phyloP scores from a whole-genome alignment of 768 basidiomycete genomes.

The Tylopilus intermedius region DNA sequence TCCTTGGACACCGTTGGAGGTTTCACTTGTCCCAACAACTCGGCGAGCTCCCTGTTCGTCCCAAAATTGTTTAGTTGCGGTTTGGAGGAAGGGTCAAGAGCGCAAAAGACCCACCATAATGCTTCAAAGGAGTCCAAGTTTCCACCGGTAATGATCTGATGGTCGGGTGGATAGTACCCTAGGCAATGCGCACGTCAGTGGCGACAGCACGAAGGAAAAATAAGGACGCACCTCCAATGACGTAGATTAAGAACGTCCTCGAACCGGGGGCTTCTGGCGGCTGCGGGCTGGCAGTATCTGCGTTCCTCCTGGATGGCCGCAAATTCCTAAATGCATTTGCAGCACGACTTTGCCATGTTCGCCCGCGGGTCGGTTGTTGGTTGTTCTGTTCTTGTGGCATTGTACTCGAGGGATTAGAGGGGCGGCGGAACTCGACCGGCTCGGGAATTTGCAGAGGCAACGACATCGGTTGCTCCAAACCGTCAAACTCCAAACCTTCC shows the following conservation, averaged over 20 bases:
- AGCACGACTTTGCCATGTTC: slow-evolving; percentile 58
- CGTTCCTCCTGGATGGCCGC: slow-evolving; percentile 34
- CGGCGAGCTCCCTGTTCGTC: slow-evolving; percentile 65
- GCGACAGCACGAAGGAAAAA: neutral
- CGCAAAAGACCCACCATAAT: slow-evolving; percentile 48
- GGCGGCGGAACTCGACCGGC: slow-evolving; percentile 19
- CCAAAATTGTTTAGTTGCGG: neutral
- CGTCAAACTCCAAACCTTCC: slow-evolving; percentile 26
- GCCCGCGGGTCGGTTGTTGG: slow-evolving; percentile 28
- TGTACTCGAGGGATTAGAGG: slow-evolving; percentile 9
- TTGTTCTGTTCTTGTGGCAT: slow-evolving; percentile 13
- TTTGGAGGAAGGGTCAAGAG: neutral
- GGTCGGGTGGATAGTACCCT: slow-evolving; percentile 92
- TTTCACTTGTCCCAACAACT: slow-evolving; percentile 76
- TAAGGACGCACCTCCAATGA: slow-evolving; percentile 63
- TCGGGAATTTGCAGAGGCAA: slow-evolving; percentile 27
- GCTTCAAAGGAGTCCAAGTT: slow-evolving; percentile 78
- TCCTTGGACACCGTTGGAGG: slow-evolving; percentile 77
- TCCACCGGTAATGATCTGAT: slow-evolving; percentile 81
- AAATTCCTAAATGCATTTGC: slow-evolving; percentile 58
- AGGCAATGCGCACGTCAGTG: slow-evolving; percentile 6
- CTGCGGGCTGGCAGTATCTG: slow-evolving; percentile 19
- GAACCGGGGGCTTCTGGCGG: slow-evolving; percentile 21
- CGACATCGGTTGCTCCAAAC: slow-evolving; percentile 22
- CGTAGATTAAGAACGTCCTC: slow-evolving; percentile 84